These are phyloP conservation scores for Leccinum holopus DNA, from an alignment of 1,284 basidiomycete species.

Conservation along the genomic window DNA sequence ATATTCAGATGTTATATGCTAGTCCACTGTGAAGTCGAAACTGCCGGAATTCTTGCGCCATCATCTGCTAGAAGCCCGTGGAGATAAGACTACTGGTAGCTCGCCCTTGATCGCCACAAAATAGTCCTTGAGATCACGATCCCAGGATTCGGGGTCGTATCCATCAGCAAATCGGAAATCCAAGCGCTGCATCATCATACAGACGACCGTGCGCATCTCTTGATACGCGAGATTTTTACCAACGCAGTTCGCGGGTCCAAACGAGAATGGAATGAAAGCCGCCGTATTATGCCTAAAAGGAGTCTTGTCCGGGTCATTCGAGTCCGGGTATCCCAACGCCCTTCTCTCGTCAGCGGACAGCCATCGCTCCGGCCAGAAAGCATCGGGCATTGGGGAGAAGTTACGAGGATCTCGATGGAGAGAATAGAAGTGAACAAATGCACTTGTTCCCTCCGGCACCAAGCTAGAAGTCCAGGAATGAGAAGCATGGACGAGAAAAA, in stretches of 20 bases:
- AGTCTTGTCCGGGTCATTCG: conserved; percentile 24
- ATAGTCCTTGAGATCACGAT: conserved; percentile 35
- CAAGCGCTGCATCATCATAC: conserved; percentile 33
- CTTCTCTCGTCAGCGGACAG: conserved; percentile 35
- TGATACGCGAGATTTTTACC: conserved; percentile 38
- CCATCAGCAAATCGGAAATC: conserved; percentile 35
- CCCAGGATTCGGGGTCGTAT: conserved; percentile 33
- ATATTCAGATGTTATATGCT: conserved; percentile 32
- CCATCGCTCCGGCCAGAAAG: conserved; percentile 46
- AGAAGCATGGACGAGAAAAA: conserved; percentile 17
- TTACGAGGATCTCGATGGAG: conserved; percentile 43
- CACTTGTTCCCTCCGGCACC: conserved; percentile 49
- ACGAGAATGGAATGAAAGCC: conserved; percentile 37
- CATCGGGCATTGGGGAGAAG: conserved; percentile 41
- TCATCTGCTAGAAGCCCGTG: conserved; percentile 28
- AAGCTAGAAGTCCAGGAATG: conserved; percentile 37
- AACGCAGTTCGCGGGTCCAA: conserved; percentile 35
- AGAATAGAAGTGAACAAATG: conserved; percentile 47
- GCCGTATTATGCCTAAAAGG: conserved; percentile 31
- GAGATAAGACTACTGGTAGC: conserved; percentile 36
- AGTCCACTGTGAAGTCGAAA: conserved; percentile 20
- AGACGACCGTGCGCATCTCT: conserved; percentile 36
- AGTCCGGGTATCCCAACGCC: conserved; percentile 28
- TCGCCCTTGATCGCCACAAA: conserved; percentile 34
- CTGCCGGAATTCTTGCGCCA: conserved; percentile 9